phyloP scores from a whole-genome alignment of 2,329 filamentous ascomycete species.

The Ciborinia camelliae region DNA sequence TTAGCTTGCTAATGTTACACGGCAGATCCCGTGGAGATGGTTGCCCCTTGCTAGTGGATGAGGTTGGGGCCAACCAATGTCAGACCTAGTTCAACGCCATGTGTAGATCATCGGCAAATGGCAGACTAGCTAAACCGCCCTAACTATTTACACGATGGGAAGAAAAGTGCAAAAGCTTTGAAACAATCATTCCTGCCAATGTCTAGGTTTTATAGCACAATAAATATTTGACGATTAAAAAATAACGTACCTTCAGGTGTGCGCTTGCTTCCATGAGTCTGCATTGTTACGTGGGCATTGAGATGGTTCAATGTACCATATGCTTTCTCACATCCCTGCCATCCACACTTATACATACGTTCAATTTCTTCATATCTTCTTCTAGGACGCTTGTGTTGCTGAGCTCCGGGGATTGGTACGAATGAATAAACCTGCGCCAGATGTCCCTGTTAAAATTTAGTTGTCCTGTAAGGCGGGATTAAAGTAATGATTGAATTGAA shows the following conservation, averaged over 20 bases:
- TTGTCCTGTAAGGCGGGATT: constrained; percentile 11
- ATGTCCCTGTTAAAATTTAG: constrained; percentile 41
- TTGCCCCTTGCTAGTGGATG: constrained; percentile 43
- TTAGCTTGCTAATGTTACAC: constrained; percentile 34
- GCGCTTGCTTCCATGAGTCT: constrained; percentile 89
- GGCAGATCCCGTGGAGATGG: constrained; percentile 35
- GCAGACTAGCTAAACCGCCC: constrained; percentile 20
- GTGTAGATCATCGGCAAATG: constrained; percentile 34
- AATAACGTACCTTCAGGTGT: constrained; percentile 85
- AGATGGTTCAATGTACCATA: constrained; percentile 97
- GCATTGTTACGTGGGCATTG: constrained; percentile 98
- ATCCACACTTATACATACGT: constrained; percentile 99
- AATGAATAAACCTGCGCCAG: constrained; percentile 90
- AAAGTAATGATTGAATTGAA: constrained; percentile 15
- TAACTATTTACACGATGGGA: constrained; percentile 22
- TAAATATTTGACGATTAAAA: background rate
- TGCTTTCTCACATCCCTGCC: constrained; percentile 97
- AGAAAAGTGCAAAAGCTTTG: background rate
- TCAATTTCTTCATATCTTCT: constrained; percentile 97
- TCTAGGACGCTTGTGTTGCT: constrained; percentile 93
- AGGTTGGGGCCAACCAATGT: constrained; percentile 46
- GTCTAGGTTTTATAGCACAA: background rate
- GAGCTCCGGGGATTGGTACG: constrained; percentile 92
- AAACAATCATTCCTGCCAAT: background rate
- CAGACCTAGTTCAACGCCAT: constrained; percentile 48